phyloP scores from a whole-genome alignment of 2,329 filamentous ascomycete genomes.

The Trichoderma guizhouense region DNA sequence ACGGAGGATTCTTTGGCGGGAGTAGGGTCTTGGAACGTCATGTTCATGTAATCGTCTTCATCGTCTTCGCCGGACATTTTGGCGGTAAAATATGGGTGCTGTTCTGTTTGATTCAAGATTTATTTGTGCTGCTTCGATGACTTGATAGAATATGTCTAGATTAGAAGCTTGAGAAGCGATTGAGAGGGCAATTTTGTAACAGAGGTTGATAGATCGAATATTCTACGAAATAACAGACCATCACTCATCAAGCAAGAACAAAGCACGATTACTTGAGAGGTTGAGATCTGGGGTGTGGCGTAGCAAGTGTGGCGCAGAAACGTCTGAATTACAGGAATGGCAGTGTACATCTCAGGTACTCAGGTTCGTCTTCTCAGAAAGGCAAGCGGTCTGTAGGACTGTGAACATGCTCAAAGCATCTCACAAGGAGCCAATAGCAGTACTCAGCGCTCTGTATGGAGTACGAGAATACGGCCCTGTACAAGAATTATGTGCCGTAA shows the following conservation, averaged over 20 bases:
- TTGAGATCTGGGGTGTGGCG: constrained; percentile 12
- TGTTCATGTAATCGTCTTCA: constrained; percentile 96
- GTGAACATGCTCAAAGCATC: background rate
- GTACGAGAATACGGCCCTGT: background rate
- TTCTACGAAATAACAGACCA: background rate
- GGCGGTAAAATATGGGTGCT: background rate
- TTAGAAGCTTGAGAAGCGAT: background rate
- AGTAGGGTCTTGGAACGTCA: constrained; percentile 73
- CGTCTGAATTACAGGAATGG: background rate
- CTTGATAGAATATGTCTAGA: background rate
- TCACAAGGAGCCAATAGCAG: background rate
- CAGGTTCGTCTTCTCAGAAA: background rate
- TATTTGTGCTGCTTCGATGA: background rate
- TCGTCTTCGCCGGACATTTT: constrained; percentile 49
- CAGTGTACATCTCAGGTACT: background rate
- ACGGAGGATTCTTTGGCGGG: constrained; percentile 53
- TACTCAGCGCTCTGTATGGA: background rate
- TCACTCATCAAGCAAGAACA: background rate
- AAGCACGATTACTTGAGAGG: background rate
- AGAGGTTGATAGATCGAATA: background rate
- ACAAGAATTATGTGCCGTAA: background rate
- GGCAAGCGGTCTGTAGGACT: background rate
- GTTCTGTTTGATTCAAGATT: background rate
- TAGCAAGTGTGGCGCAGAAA: background rate
- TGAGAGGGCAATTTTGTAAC: background rate